A percentile compares a stretch with the other conserved stretches of the same genome.
Conservation (phyloP, 2,329 filamentous ascomycete species). For the Furcasterigmium sp. region DNA sequence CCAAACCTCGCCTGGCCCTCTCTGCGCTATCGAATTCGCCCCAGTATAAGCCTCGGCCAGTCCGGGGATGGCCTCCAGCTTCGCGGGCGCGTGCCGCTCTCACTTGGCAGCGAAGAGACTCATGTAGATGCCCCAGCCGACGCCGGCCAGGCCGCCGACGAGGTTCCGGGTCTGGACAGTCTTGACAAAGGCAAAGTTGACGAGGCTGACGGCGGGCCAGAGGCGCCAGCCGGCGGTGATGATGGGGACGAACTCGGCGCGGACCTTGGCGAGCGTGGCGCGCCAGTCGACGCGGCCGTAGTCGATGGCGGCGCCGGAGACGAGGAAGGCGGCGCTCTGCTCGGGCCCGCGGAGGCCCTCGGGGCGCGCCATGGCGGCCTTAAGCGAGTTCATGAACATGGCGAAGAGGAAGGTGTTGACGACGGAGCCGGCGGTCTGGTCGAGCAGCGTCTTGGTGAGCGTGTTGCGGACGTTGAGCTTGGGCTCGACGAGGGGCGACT, state of each 20-base stretch:
- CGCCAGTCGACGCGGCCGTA: conserved; percentile 39
- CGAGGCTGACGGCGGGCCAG: conserved; percentile 64
- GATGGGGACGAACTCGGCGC: conserved; percentile 57
- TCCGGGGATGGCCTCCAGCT: too few relatives aligned
- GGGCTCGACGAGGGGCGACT: conserved; percentile 34
- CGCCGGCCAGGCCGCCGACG: conserved; percentile 65
- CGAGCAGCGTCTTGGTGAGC: conserved; percentile 59
- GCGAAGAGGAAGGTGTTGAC: conserved; percentile 63
- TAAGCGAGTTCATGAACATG: conserved; percentile 52
- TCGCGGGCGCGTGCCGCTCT: too few relatives aligned
- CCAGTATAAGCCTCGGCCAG: too few relatives aligned
- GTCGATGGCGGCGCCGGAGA: conserved; percentile 32
- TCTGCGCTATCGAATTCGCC: too few relatives aligned
- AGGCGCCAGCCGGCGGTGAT: conserved; percentile 63
- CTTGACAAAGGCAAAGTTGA: conserved; percentile 64
- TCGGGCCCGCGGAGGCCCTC: conserved; percentile 27
- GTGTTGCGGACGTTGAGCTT: conserved; percentile 60
- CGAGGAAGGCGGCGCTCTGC: conserved; percentile 20
- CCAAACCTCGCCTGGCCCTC: too few relatives aligned
- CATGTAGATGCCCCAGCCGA: conserved; percentile 72
- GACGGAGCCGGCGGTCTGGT: conserved; percentile 62
- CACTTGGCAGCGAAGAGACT: conserved; percentile 49
- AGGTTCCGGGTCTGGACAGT: conserved; percentile 67
- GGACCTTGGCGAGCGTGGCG: conserved; percentile 35
- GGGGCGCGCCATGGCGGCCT: conserved; percentile 36